These are phyloP conservation scores for Ophiostoma tasmaniense DNA, from an alignment of 2,329 filamentous ascomycete genomes.

Conservation along the genomic window DNA sequence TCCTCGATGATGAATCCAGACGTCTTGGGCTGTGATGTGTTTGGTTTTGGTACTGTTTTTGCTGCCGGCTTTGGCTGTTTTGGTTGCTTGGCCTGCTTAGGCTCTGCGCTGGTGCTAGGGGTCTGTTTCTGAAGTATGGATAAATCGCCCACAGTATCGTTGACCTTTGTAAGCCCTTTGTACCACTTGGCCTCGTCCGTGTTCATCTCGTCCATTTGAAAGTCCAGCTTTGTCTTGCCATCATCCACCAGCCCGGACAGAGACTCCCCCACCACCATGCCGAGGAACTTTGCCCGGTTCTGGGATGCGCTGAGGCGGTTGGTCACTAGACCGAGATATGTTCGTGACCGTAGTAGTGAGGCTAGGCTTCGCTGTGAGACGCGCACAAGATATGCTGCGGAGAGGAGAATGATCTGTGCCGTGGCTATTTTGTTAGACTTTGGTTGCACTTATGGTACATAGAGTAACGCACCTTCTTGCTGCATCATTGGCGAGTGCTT, in stretches of 20 bases:
- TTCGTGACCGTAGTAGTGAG: conserved; percentile 60
- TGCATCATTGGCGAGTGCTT: conserved; percentile 74
- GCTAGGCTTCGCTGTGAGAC: conserved; percentile 56
- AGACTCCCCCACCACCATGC: conserved; percentile 77
- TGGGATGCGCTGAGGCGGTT: conserved; percentile 77
- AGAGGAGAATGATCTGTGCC: conserved; percentile 68
- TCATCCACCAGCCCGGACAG: conserved; percentile 57
- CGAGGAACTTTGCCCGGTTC: conserved; percentile 66
- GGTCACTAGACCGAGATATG: conserved; percentile 71
- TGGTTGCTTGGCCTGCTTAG: conserved; percentile 14
- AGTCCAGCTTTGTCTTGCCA: conserved; percentile 65
- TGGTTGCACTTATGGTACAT: neutral
- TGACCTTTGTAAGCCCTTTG: conserved; percentile 52
- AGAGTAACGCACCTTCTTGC: conserved; percentile 63
- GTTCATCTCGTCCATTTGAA: conserved; percentile 72
- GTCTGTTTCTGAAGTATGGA: conserved; percentile 29
- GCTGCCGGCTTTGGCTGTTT: conserved; percentile 22
- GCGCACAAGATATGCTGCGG: conserved; percentile 66
- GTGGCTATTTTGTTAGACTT: conserved; percentile 47
- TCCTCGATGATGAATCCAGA: conserved; percentile 54
- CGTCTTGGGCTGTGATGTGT: conserved; percentile 19
- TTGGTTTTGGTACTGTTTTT: neutral
- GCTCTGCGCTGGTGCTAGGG: conserved; percentile 9
- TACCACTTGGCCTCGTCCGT: conserved; percentile 68
- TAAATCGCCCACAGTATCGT: conserved; percentile 55